These are phyloP conservation scores for Fistulina hepatica DNA, from an alignment of 1,284 basidiomycete species.

Conservation along the genomic window DNA sequence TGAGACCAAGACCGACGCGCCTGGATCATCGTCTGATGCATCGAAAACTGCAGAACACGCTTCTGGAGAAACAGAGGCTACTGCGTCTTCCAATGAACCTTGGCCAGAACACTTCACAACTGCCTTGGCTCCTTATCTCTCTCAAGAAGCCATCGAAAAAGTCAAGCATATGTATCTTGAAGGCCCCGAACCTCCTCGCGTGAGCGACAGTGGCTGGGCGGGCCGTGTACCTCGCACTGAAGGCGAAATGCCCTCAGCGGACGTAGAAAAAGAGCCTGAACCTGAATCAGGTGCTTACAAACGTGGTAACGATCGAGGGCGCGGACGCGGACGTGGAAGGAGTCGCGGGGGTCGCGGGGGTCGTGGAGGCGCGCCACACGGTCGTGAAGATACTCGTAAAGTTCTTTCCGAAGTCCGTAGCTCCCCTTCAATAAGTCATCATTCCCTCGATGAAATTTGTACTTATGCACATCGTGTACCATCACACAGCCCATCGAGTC, in stretches of 20 bases:
- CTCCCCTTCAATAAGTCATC: slow-evolving; percentile 15
- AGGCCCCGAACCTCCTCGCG: slow-evolving; percentile 58
- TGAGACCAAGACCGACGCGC: slow-evolving; percentile 18
- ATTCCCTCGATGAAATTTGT: slow-evolving; percentile 12
- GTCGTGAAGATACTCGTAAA: slow-evolving; percentile 56
- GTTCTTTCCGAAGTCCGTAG: slow-evolving; percentile 69
- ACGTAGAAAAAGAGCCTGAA: slow-evolving; percentile 14
- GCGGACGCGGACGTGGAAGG: slow-evolving; percentile 35
- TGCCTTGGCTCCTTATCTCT: slow-evolving; percentile 50
- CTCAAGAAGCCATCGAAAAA: slow-evolving; percentile 45
- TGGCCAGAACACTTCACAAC: slow-evolving; percentile 59
- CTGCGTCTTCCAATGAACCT: slow-evolving; percentile 24
- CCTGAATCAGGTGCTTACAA: slow-evolving; percentile 23
- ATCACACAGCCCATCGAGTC: slow-evolving; percentile 60
- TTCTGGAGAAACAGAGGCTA: slow-evolving; percentile 5
- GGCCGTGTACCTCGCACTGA: slow-evolving; percentile 30
- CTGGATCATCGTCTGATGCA: slow-evolving; percentile 11
- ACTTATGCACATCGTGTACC: neutral
- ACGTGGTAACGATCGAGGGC: slow-evolving; percentile 33
- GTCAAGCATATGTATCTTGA: slow-evolving; percentile 68
- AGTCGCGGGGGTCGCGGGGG: slow-evolving; percentile 34
- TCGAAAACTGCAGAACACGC: slow-evolving; percentile 7
- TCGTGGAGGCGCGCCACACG: slow-evolving; percentile 28
- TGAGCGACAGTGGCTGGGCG: slow-evolving; percentile 60
- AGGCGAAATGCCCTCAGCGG: slow-evolving; percentile 22